These are phyloP conservation scores for Coemansia sp. DNA, from an alignment of 192 early-diverging fungal species.

Conservation along the genomic window DNA sequence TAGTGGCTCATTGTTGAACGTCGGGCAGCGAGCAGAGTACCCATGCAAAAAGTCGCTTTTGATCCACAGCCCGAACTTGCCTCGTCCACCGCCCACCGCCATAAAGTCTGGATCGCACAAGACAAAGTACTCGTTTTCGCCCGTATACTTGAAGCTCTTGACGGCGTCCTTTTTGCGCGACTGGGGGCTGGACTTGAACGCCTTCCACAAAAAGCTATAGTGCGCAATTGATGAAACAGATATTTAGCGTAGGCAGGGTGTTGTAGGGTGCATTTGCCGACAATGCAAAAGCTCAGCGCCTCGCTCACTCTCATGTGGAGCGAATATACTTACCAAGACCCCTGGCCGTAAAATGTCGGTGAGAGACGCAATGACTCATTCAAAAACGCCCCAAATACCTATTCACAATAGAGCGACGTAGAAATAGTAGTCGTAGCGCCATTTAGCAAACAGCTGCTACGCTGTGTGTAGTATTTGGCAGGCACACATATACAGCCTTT, in stretches of 20 bases:
- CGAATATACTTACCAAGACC: constrained; percentile 67
- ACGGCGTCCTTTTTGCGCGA: constrained; percentile 55
- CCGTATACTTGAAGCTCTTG: constrained; percentile 71
- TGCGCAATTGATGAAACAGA: not conserved
- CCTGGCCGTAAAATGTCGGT: constrained; percentile 78
- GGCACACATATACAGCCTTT: too few species aligned
- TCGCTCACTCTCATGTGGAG: not conserved
- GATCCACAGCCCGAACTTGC: constrained; percentile 77
- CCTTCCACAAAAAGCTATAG: constrained; percentile 76
- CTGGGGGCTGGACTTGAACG: constrained; percentile 42
- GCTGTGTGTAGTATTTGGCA: not conserved
- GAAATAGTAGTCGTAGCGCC: not conserved
- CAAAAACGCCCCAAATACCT: constrained; percentile 83
- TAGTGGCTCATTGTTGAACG: constrained; percentile 76
- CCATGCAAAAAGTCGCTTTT: constrained; percentile 72
- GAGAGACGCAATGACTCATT: constrained; percentile 67
- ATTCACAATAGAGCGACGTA: constrained; percentile 1
- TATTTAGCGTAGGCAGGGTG: not conserved
- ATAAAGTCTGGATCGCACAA: constrained; percentile 74
- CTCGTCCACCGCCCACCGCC: constrained; percentile 79
- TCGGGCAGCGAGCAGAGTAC: constrained; percentile 67
- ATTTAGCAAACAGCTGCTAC: not conserved
- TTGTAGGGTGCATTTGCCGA: not conserved
- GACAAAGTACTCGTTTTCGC: constrained; percentile 82
- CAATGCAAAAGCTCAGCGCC: not conserved